phyloP scores from a whole-genome alignment of 176 grass and related monocot species.

The Phoenix dactylifera region DNA sequence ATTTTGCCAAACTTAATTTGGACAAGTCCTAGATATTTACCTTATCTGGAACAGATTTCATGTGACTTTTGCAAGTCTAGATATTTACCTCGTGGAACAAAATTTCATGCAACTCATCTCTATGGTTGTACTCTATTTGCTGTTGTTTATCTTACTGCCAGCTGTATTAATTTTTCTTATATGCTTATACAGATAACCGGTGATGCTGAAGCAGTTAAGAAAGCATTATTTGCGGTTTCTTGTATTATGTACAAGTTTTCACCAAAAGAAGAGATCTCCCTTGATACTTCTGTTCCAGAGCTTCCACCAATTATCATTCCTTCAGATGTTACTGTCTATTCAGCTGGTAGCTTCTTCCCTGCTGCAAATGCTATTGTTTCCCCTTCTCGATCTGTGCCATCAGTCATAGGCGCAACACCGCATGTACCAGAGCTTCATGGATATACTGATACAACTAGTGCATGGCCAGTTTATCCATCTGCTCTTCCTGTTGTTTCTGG shows the following conservation, averaged over 20 bases:
- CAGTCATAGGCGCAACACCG: conserved; percentile 40
- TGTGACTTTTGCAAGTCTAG: too few relatives aligned
- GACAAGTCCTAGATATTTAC: too few relatives aligned
- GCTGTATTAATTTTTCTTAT: conserved; percentile 21
- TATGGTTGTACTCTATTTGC: conserved; percentile 12
- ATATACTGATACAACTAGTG: conserved; percentile 39
- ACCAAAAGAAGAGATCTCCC: conserved; percentile 76
- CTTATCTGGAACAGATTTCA: too few relatives aligned
- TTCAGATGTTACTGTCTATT: conserved; percentile 72
- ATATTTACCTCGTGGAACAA: too few relatives aligned
- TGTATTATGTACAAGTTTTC: conserved; percentile 75
- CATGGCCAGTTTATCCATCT: conserved; percentile 60
- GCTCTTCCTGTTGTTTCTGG: conserved; percentile 58
- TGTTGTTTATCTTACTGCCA: conserved; percentile 6
- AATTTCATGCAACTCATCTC: too few relatives aligned
- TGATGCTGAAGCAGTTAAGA: conserved; percentile 65
- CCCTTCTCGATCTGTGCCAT: conserved; percentile 32
- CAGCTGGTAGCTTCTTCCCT: conserved; percentile 50
- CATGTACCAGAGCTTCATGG: conserved; percentile 46
- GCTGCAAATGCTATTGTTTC: conserved; percentile 38
- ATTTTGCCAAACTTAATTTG: too few relatives aligned
- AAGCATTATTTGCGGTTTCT: conserved; percentile 66
- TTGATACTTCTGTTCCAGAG: conserved; percentile 69
- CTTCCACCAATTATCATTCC: conserved; percentile 67
- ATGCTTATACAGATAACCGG: conserved; percentile 57